phyloP scores from a whole-genome alignment of 768 basidiomycete species.

The Crassisporium funariophilum region DNA sequence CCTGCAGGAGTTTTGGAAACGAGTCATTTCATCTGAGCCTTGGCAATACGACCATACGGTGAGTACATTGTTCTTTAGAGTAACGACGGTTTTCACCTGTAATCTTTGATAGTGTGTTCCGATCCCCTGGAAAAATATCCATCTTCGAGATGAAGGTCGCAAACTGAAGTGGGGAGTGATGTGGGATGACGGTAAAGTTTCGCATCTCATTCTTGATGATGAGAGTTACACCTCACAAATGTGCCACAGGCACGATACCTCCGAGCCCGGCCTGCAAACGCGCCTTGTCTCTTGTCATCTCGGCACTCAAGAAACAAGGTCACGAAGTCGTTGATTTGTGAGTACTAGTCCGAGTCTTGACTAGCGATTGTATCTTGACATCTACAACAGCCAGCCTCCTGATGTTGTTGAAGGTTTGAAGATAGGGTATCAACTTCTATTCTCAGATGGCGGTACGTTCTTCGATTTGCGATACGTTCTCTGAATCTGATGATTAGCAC shows the following conservation, averaged over 20 bases:
- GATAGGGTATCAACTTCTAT: slow-evolving; percentile 55
- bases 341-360: too few species aligned
- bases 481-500: slow-evolving; percentile 3
- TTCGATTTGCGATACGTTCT: slow-evolving; percentile 6
- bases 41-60: slow-evolving; percentile 70
- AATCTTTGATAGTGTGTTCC: slow-evolving; percentile 44
- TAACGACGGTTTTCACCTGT: background rate
- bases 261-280: slow-evolving; percentile 67
- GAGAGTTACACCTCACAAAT: slow-evolving; percentile 2
- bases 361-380: too few species aligned
- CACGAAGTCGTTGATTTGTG: slow-evolving; percentile 69
- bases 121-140: slow-evolving; percentile 48
- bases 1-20: slow-evolving; percentile 65
- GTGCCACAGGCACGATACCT: slow-evolving; percentile 49
- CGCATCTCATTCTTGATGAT: background rate
- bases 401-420: slow-evolving; percentile 49
- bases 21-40: slow-evolving; percentile 59
- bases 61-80: slow-evolving; percentile 11
- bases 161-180: slow-evolving; percentile 64
- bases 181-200: slow-evolving; percentile 50
- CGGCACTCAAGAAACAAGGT: slow-evolving; percentile 57
- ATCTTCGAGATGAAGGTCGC: slow-evolving; percentile 48
- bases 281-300: slow-evolving; percentile 50
- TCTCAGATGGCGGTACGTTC: slow-evolving; percentile 55
- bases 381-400: slow-evolving; percentile 40